Evolutionary conservation across 2,329 filamentous ascomycete genomes (phyloP), one percentile per base, ranked within the genome.

Genomic region (Alternaria sp.): DNA sequence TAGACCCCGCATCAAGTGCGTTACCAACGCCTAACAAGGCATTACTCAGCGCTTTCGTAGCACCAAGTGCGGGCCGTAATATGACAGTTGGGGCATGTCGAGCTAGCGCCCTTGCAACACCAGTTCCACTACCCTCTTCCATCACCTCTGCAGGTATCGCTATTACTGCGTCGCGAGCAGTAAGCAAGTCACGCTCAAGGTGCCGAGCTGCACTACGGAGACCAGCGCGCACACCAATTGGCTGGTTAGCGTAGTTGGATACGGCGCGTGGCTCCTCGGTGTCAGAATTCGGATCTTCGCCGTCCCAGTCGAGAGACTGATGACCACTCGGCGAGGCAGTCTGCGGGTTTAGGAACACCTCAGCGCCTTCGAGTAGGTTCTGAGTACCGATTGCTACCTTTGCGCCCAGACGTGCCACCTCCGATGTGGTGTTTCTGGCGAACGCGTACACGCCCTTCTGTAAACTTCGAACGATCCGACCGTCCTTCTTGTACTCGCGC

Each of bases 361-460:
- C 96, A 0, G 94, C 93, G 18, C 91, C 92, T 74, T 97, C 91
- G 1, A 99, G 86, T 16, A 94, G 89, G n/a, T 91, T 95, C 73
- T 98, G 95, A 3, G 96, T 97, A 34, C 95, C 95, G 51, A 98
- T 92, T 0, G 94, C 94, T 52, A 98, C 84, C 79, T 97, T 98
- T 46, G 95, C 95, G 12, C 95, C 94, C 0, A 99, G 84, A 72
- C 95, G 95, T 65, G 97, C 91, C n/a, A 98, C 85, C 75, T 97
- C 95, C 0, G 91, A 96, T 3, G 94, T 94, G 0, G 95, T 99
- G 1, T 93, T 97, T 73, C 92, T 94, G 36, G 92, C 94, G 79
- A 99, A 99, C 2, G 92, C 90, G 9, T 90, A 83, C 0, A 94
- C 93, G 2, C 96, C 95, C 80, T 97, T 98, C 63, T 93, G 90